Evolutionary conservation across 495 filamentous ascomycete genomes (phyloP), one percentile per base, ranked within the genome.

Genomic region (Aspergillus wentii): DNA sequence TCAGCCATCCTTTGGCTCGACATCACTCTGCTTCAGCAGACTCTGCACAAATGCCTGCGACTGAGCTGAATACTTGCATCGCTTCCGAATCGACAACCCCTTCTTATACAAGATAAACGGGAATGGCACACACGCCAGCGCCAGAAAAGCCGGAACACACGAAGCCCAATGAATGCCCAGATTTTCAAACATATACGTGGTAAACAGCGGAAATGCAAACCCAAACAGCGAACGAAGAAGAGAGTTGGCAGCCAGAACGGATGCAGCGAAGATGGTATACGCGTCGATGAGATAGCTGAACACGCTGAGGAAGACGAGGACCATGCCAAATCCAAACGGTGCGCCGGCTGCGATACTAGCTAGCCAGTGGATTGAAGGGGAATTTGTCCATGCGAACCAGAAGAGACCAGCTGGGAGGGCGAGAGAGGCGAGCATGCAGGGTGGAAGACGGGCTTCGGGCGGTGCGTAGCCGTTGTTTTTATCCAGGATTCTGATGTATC

Each of bases 111-210:
- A 81, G 16, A 87, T 49, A 48, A 80, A 78, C 1, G 82, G 83
- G 42, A 83, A 79, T 0, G 84, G 84, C 33, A 84, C 59, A 52
- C 82, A 86, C 1, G 61, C 65, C 11, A 87, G 47, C 1, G 79
- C 71, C 2, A 87, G 59, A 53, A 86, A 86, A 0, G 78, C 84
- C 2, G 82, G 81, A 23, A 88, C 65, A 1, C 69, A 72, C 16
- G 70, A 76, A 2, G 80, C 83, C 83, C 82, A 86, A 56, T 86
- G 79, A 38, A 80, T 75, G 32, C 84, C 83, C 1, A 88, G 64
- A 39, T 72, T 63, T 1, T 56, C 29, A 58, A 83, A 88, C 78
- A 88, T 80, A 26, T 74, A 54, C 0, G 65, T 72, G 0, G 83
- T 85, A 57, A 88, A 85, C 0, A 89, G 61, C 0, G 83, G 85